Evolutionary conservation across 208 protist genomes (phyloP), one percentile per base, ranked within the genome.

Genomic region (Trypanosoma melophagium): DNA sequence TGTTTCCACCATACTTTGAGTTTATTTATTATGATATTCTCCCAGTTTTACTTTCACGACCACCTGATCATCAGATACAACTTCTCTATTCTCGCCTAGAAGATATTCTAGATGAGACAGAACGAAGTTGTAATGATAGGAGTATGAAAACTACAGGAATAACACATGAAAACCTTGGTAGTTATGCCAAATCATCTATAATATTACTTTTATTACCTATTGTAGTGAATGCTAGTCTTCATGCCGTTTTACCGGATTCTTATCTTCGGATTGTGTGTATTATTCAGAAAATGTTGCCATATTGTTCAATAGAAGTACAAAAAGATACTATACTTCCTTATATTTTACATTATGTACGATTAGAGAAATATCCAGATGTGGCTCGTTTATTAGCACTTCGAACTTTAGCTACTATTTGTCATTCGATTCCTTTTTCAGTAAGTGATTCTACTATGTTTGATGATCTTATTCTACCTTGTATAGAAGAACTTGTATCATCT

Each of bases 321-420:
- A 60, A 73, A 7, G 79, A 89, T 50, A 63, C 73, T 5, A 55
- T 90, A 3, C 53, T 93, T 22, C 87, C 87, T 13, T 80, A 82
- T 21, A 56, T 83, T 8, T 52, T 86, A 3, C 68, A 65, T 47
- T 60, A 83, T 28, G 59, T 82, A 21, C 83, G 63, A 38, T 47
- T 47, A 19, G 56, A 74, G 1, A 60, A 72, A 21, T 77, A 51
- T 71, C 64, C 69, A 42, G 64, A 28, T 24, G 61, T 57, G 17
- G 63, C 17, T 38, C 87, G 83, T 8, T 41, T 87, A 9, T 41
- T 90, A 8, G 84, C 84, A 10, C 38, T 93, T 16, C 87, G 87
- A 1, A 70, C 81, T 16, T 52, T 93, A 19, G 42, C 63, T 47
- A 57, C 45, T n/a, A 75, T 82, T 19, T 71, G 65, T 44, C 67